Evolutionary conservation across 2,329 filamentous ascomycete genomes (phyloP).

Genomic region (Arachnomyces sp.): DNA sequence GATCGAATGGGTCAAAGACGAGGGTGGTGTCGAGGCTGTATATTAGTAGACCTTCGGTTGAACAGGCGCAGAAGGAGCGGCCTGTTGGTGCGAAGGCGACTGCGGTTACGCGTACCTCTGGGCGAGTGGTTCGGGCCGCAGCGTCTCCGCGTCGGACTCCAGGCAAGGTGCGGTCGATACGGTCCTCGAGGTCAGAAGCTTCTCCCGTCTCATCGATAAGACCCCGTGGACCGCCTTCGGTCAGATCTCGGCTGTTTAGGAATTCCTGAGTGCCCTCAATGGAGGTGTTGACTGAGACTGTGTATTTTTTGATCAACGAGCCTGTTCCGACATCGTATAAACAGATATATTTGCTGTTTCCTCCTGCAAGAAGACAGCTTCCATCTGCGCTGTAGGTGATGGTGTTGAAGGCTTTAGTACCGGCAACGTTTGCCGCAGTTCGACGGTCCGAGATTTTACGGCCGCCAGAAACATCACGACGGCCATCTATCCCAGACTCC

Average conservation of each 20-base stretch:
- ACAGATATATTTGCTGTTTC: slow-evolving; percentile 98
- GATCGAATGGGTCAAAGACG: slow-evolving; percentile 91
- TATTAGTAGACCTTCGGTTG: slow-evolving; percentile 86
- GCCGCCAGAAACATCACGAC: slow-evolving; percentile 86
- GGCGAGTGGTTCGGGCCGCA: slow-evolving; percentile 64
- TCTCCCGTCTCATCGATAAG: slow-evolving; percentile 86
- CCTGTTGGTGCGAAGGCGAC: slow-evolving; percentile 86
- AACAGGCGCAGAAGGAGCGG: slow-evolving; percentile 85
- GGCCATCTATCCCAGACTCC: slow-evolving; percentile 76
- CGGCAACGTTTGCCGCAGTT: slow-evolving; percentile 82
- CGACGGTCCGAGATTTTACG: slow-evolving; percentile 80
- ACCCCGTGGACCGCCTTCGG: slow-evolving; percentile 76
- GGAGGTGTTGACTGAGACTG: slow-evolving; percentile 91
- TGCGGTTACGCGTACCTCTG: slow-evolving; percentile 76
- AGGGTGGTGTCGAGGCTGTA: slow-evolving; percentile 82
- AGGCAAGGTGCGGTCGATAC: slow-evolving; percentile 70
- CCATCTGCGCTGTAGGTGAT: slow-evolving; percentile 91
- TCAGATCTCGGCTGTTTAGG: slow-evolving; percentile 84
- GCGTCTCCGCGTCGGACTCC: slow-evolving; percentile 84
- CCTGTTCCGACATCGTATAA: slow-evolving; percentile 92
- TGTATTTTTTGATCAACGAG: slow-evolving; percentile 88
- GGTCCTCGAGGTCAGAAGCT: slow-evolving; percentile 79
- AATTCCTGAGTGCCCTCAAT: slow-evolving; percentile 95
- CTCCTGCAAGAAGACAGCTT: slow-evolving; percentile 78
- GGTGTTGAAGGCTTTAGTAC: slow-evolving; percentile 82